Conservation (phyloP, 106 monocot genomes). For the Narthecium ossifragum region DNA sequence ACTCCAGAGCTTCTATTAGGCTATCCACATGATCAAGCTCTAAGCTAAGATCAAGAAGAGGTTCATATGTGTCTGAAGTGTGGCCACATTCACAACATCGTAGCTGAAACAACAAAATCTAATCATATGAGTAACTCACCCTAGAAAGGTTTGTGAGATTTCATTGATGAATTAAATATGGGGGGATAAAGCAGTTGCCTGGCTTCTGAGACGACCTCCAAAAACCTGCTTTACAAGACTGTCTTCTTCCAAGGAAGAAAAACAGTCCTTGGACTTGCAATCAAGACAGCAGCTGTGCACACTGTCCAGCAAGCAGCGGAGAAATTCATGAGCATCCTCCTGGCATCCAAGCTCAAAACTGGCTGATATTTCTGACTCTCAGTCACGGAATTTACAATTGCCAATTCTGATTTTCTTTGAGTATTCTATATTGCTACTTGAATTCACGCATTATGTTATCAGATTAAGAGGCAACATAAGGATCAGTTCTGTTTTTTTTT, state of each 20-base stretch:
- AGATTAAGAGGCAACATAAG: too few species aligned
- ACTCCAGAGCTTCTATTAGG: slow-evolving; percentile 45
- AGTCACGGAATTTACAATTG: too few species aligned
- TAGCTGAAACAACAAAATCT: slow-evolving; percentile 27
- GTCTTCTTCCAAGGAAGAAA: slow-evolving; percentile 13
- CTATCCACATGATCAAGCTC: slow-evolving; percentile 44
- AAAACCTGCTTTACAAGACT: slow-evolving; percentile 60
- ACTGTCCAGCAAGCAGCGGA: slow-evolving; percentile 47
- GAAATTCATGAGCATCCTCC: slow-evolving; percentile 89
- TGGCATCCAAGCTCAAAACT: slow-evolving; percentile 41
- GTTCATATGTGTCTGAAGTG: slow-evolving; percentile 53
- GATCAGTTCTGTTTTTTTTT: too few species aligned
- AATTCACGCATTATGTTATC: too few species aligned
- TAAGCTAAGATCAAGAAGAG: slow-evolving; percentile 58
- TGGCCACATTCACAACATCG: slow-evolving; percentile 57
- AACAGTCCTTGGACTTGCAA: slow-evolving; percentile 1
- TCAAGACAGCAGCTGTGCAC: slow-evolving; percentile 35
- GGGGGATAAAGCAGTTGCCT: too few species aligned
- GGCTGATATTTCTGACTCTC: slow-evolving; percentile 62
- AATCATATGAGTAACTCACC: not conserved
- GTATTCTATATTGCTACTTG: too few species aligned
- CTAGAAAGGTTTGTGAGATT: not conserved
- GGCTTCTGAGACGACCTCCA: slow-evolving; percentile 63
- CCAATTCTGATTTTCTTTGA: too few species aligned
- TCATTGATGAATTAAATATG: not conserved